phyloP scores from a whole-genome alignment of 805 yeast species.

The Lipomyces orientalis region DNA sequence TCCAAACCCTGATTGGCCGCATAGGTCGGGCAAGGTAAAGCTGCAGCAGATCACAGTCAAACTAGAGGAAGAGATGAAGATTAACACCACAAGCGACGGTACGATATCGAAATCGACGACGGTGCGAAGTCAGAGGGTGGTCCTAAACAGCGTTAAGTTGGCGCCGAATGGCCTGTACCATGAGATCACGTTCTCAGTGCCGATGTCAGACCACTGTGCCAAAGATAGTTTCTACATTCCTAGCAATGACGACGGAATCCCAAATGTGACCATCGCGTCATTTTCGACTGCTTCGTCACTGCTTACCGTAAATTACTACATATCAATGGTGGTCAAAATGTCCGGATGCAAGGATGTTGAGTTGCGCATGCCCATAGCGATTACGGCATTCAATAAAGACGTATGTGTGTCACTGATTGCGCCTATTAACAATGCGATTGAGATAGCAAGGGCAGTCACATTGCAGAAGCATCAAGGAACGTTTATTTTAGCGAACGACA shows the following conservation, averaged over 20 bases:
- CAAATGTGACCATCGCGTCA: slow-evolving; percentile 44
- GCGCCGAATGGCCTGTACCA: slow-evolving; percentile 37
- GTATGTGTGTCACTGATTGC: slow-evolving; percentile 38
- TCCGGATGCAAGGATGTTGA: slow-evolving; percentile 49
- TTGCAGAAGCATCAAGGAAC: slow-evolving; percentile 10
- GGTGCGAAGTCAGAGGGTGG: slow-evolving; percentile 42
- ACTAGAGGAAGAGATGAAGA: slow-evolving; percentile 47
- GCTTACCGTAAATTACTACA: slow-evolving; percentile 45
- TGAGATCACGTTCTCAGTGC: slow-evolving; percentile 44
- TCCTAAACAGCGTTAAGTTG: slow-evolving; percentile 41
- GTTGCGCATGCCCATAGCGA: slow-evolving; percentile 44
- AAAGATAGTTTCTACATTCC: slow-evolving; percentile 41
- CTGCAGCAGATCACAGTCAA: slow-evolving; percentile 46
- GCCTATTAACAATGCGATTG: slow-evolving; percentile 10
- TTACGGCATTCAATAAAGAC: slow-evolving; percentile 48
- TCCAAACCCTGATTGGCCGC: slow-evolving; percentile 48
- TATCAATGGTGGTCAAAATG: slow-evolving; percentile 47
- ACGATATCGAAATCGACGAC: slow-evolving; percentile 44
- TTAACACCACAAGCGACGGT: slow-evolving; percentile 43
- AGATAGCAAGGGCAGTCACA: slow-evolving; percentile 10
- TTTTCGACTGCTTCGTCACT: slow-evolving; percentile 47
- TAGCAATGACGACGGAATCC: slow-evolving; percentile 47
- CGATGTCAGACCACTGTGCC: slow-evolving; percentile 38
- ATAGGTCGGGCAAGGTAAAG: slow-evolving; percentile 47
- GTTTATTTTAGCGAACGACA: slow-evolving; percentile 9